phyloP scores from a whole-genome alignment of 306 rosid species.

The Carpinus fangiana region DNA sequence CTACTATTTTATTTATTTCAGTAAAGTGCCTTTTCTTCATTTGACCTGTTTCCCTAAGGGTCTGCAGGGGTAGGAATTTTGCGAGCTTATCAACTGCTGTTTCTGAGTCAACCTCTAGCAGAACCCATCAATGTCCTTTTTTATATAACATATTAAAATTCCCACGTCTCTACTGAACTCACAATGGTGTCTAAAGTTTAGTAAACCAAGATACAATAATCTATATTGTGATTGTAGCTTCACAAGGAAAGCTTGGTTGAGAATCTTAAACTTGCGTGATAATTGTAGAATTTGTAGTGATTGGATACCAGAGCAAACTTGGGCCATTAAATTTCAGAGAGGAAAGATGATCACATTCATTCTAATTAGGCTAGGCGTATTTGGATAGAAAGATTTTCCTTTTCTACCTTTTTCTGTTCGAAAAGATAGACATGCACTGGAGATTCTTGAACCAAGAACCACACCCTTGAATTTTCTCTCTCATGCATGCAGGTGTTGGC shows the following conservation, averaged over 20 bases:
- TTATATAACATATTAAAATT: neutral
- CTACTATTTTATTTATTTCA: no score
- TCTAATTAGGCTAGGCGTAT: neutral
- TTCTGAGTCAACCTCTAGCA: no score
- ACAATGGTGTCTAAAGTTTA: neutral
- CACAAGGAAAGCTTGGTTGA: neutral
- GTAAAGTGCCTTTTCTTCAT: no score
- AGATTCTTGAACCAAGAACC: neutral
- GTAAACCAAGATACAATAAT: neutral
- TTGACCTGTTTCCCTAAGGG: neutral
- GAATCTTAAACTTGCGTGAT: no score
- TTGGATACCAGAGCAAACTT: no score
- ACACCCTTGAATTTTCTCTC: neutral
- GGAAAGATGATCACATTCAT: neutral
- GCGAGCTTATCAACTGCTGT: neutral
- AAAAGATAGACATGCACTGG: neutral
- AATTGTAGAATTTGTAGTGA: no score
- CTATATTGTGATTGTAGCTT: neutral
- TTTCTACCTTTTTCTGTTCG: neutral
- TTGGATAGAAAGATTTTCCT: neutral
- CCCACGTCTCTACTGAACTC: neutral
- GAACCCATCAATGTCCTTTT: neutral
- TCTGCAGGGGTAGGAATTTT: neutral
- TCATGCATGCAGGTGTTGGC: neutral
- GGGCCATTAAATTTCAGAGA: no score